Evolutionary conservation across 306 rosid genomes (phyloP).

Genomic region (Biancaea sappan): DNA sequence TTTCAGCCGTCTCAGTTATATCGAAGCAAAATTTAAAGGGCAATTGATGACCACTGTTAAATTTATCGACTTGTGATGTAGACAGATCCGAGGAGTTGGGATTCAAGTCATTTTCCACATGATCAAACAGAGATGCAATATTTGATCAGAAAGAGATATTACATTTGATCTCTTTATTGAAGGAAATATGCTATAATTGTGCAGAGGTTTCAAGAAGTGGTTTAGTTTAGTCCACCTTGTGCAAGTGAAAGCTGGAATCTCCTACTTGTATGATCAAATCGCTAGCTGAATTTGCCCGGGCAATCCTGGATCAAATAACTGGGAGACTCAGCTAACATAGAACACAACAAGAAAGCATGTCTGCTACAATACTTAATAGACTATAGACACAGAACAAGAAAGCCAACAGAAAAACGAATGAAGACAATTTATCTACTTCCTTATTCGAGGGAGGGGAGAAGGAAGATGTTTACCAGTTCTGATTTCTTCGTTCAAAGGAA

Average conservation of each 20-base stretch:
- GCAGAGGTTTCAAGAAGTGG: background rate
- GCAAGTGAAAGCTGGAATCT: constrained; percentile 73
- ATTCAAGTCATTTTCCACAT: background rate
- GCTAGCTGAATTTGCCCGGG: constrained; percentile 41
- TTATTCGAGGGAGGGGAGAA: background rate
- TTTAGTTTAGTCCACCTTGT: constrained; percentile 60
- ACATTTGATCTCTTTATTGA: background rate
- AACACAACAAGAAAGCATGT: background rate
- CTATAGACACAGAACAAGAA: background rate
- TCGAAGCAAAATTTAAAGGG: background rate
- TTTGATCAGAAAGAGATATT: background rate
- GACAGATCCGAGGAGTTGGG: background rate
- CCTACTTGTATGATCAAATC: constrained; percentile 73
- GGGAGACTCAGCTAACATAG: background rate
- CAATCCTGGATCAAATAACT: constrained; percentile 56
- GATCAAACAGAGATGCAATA: background rate
- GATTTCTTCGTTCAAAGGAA: constrained; percentile 55
- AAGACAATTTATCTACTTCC: background rate
- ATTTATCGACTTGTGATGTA: background rate
- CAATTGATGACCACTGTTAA: background rate
- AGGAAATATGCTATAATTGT: background rate
- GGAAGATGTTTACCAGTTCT: constrained; percentile 53
- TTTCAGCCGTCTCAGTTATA: background rate
- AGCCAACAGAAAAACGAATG: background rate
- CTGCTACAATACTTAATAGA: background rate